Evolutionary conservation across 768 basidiomycete genomes (phyloP).

Genomic region (Clathrus columnatus): DNA sequence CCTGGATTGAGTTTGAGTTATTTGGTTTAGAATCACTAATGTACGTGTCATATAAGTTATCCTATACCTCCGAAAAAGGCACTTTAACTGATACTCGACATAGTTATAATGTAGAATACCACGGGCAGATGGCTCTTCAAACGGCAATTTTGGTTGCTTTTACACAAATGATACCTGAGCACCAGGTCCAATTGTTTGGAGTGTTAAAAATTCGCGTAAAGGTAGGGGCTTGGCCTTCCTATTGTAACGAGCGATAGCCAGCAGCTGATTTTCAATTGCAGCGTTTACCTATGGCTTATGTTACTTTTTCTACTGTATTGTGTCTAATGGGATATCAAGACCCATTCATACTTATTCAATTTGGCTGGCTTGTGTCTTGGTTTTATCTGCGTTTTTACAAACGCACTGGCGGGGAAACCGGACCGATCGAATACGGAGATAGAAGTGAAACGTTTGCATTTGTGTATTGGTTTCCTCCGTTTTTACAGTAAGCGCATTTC

Average conservation of each 20-base stretch:
- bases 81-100: neutral
- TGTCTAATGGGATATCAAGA: slow-evolving; percentile 78
- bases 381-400: slow-evolving; percentile 97
- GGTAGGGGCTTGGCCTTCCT: slow-evolving; percentile 35
- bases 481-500: slow-evolving; percentile 65
- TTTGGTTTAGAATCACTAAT: slow-evolving; percentile 68
- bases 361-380: slow-evolving; percentile 98
- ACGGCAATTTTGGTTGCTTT: slow-evolving; percentile 88
- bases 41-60: slow-evolving; percentile 38
- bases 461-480: slow-evolving; percentile 93
- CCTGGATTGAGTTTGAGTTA: slow-evolving; percentile 76
- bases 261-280: slow-evolving; percentile 23
- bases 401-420: slow-evolving; percentile 59
- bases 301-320: slow-evolving; percentile 82
- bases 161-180: slow-evolving; percentile 96
- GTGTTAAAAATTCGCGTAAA: slow-evolving; percentile 82
- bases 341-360: slow-evolving; percentile 91
- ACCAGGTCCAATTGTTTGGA: slow-evolving; percentile 91
- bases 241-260: neutral
- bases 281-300: slow-evolving; percentile 91
- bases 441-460: slow-evolving; percentile 94
- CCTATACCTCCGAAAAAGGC: neutral
- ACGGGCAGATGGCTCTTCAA: slow-evolving; percentile 89
- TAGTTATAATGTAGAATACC: slow-evolving; percentile 84
- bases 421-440: slow-evolving; percentile 73